Base-by-base conservation (phyloP, 208 protist genomes). In the Crithidia bombi region DNA sequence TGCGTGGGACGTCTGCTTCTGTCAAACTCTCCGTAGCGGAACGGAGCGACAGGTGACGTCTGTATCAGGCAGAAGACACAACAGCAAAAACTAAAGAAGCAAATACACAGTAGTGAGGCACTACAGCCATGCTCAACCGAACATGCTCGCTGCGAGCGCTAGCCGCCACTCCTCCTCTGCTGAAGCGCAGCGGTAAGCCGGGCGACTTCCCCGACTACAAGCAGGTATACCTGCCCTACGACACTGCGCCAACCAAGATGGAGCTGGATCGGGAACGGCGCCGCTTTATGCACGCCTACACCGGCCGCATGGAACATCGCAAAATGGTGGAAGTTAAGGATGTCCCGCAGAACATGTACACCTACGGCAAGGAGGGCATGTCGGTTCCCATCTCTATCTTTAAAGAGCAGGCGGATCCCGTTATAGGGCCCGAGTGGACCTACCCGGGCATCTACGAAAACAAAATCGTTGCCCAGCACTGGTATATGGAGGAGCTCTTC, bases 401-500 rank as follows among this genome's bases (percentile, higher is more conserved):
- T 65, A 97, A 97, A 59, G 89, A 97, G 5, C 89, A 97, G 49
- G 28, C 79, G 17, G 92, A 97, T 56, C 92, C 92, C 9, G 82
- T 97, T 23, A 94, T 97, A 35, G 89, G 89, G 6, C 92, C 92
- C 0, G 89, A 97, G 78, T 95, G 89, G 89, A 95, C 89, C 12
- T 97, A 97, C 59, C 92, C 92, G 1, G 92, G 92, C 19, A 97
- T 97, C 54, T 97, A 92, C 67, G 92, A 97, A 57, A 97, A 95
- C 78, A 97, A 97, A 65, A 85, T 95, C 26, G 89, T 79, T 1
- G 81, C 87, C 1, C 89, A 93, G 73, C 89, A 91, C 17, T 90
- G 84, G 84, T 93, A 88, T 68, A 78, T 77, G 32, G 82, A 95
- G 61, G 90, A 97, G 58, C 82, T 97, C 47, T 94, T 97, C 66